Conservation (phyloP, 2,329 filamentous ascomycete genomes). For the Rutstroemia sydowiana region DNA sequence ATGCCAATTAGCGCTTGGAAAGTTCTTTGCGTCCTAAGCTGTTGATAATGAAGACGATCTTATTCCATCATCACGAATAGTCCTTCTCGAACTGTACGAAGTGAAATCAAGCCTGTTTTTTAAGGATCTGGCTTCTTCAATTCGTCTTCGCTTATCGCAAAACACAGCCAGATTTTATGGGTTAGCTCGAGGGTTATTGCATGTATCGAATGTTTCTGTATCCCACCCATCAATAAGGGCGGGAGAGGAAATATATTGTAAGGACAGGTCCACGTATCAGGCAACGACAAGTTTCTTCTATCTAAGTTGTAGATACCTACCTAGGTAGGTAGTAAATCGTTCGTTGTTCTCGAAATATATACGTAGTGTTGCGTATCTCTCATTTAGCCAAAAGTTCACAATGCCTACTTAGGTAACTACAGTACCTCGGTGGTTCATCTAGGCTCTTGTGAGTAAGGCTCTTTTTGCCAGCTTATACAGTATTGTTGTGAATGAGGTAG, state of each 20-base stretch:
- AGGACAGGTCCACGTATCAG: constrained; percentile 3
- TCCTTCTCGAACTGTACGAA: not conserved
- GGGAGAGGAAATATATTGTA: not conserved
- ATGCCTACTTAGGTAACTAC: too few relatives aligned
- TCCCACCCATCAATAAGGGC: not conserved
- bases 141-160: not conserved
- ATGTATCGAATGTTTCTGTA: not conserved
- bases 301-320: not conserved
- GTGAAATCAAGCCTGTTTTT: not conserved
- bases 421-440: too few relatives aligned
- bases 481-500: too few relatives aligned
- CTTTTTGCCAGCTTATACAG: too few relatives aligned
- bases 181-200: not conserved
- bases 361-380: too few relatives aligned
- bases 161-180: not conserved
- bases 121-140: not conserved
- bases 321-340: not conserved
- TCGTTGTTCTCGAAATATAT: too few relatives aligned
- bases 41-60: not conserved
- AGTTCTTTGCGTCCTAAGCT: not conserved
- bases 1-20: not conserved
- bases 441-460: too few relatives aligned
- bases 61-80: not conserved
- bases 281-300: constrained; percentile 6
- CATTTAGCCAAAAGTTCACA: too few relatives aligned